phyloP scores from a whole-genome alignment of 2,329 filamentous ascomycete genomes.

The Aureobasidium sp. region DNA sequence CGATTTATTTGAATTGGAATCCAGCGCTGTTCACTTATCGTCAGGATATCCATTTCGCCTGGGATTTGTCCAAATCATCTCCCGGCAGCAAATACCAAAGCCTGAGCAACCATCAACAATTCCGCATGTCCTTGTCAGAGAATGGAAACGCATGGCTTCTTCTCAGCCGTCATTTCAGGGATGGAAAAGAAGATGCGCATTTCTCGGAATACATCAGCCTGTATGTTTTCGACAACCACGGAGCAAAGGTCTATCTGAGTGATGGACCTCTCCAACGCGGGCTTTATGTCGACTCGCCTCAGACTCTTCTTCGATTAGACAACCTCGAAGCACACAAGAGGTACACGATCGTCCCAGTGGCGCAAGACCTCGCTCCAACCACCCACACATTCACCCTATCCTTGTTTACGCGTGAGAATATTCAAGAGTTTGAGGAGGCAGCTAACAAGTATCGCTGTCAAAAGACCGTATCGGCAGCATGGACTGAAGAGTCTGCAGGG shows the following conservation, averaged over 20 bases:
- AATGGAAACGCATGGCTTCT: conserved; percentile 72
- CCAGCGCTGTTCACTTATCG: conserved; percentile 72
- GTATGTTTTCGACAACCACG: conserved; percentile 66
- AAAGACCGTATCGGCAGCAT: conserved; percentile 56
- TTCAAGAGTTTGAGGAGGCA: conserved; percentile 61
- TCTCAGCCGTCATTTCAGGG: conserved; percentile 70
- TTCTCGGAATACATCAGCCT: conserved; percentile 76
- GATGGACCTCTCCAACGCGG: conserved; percentile 66
- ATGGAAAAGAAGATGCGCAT: conserved; percentile 36
- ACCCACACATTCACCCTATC: conserved; percentile 82
- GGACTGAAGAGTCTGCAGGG: conserved; percentile 74
- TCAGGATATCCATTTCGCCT: conserved; percentile 85
- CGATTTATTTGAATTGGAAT: conserved; percentile 97
- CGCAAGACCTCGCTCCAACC: conserved; percentile 67
- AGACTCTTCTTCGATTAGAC: conserved; percentile 74
- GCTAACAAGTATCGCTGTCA: conserved; percentile 53
- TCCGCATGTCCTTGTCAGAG: conserved; percentile 45
- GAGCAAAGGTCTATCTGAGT: conserved; percentile 65
- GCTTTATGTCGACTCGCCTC: conserved; percentile 89
- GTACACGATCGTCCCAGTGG: conserved; percentile 64
- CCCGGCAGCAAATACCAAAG: conserved; percentile 62
- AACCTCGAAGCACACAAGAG: conserved; percentile 47
- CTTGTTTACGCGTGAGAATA: no score
- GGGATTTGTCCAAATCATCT: conserved; percentile 50
- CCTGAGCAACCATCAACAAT: conserved; percentile 59